These are phyloP conservation scores for Carex cristatella DNA, from an alignment of 176 grass and related monocot genomes.

Conservation along the genomic window DNA sequence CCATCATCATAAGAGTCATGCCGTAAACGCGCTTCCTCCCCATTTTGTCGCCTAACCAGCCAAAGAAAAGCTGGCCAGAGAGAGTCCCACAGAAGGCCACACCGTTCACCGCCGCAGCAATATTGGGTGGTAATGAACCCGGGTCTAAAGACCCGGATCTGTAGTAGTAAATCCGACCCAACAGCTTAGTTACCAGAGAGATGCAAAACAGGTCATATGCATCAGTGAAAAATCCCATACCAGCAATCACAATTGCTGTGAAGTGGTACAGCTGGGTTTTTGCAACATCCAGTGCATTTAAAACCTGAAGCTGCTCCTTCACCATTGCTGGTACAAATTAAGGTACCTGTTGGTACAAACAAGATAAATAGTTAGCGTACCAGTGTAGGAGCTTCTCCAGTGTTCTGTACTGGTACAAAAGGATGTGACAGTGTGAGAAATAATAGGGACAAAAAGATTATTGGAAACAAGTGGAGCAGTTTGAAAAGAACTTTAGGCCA, in stretches of 20 bases:
- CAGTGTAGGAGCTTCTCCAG: not conserved
- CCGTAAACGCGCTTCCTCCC: constrained; percentile 24
- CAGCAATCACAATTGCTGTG: constrained; percentile 58
- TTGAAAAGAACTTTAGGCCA: not conserved
- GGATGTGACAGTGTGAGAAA: not conserved
- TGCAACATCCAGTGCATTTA: constrained; percentile 28
- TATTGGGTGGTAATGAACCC: constrained; percentile 13
- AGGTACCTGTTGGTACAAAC: constrained; percentile 4
- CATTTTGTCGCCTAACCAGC: constrained; percentile 26
- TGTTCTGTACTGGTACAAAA: not conserved
- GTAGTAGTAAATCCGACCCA: constrained; percentile 26
- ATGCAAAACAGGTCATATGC: constrained; percentile 70
- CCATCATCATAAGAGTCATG: constrained; percentile 32
- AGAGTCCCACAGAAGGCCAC: constrained; percentile 25
- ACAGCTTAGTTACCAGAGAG: constrained; percentile 31
- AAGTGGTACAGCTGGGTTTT: constrained; percentile 68
- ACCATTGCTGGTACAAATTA: constrained; percentile 6
- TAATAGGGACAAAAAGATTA: not conserved
- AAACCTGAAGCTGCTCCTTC: constrained; percentile 20
- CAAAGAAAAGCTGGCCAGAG: constrained; percentile 23
- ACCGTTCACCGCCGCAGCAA: constrained; percentile 20
- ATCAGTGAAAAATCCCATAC: constrained; percentile 75
- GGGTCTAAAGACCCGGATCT: not conserved
- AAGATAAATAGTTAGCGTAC: not conserved
- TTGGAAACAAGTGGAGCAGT: not conserved